phyloP scores from a whole-genome alignment of 1,284 basidiomycete genomes.

The Mycena sp. region DNA sequence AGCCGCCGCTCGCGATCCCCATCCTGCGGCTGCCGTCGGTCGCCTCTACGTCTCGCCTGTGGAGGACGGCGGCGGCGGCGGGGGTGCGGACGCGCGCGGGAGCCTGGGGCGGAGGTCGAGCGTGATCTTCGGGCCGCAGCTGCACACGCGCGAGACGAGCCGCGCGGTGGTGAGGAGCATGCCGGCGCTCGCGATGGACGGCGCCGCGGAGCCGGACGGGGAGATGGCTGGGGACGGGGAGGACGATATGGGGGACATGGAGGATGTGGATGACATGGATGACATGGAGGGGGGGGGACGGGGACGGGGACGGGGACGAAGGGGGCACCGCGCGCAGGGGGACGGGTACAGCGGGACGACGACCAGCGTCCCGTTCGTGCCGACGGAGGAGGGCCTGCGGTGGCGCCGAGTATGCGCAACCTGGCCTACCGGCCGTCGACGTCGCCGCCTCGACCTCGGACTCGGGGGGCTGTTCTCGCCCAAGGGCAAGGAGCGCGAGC shows the following conservation, averaged over 20 bases:
- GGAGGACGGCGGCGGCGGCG: background rate
- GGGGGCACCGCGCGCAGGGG: slow-evolving; percentile 35
- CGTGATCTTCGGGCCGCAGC: slow-evolving; percentile 24
- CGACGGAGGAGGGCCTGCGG: too few relatives aligned
- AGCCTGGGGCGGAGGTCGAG: slow-evolving; percentile 21
- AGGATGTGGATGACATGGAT: slow-evolving; percentile 46
- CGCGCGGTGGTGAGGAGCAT: slow-evolving; percentile 49
- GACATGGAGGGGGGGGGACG: slow-evolving; percentile 45
- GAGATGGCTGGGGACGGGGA: too few relatives aligned
- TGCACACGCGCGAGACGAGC: slow-evolving; percentile 23
- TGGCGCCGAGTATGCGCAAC: too few relatives aligned
- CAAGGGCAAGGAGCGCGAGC: slow-evolving; percentile 29
- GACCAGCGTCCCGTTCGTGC: too few relatives aligned
- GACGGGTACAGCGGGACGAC: slow-evolving; percentile 37
- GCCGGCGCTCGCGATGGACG: slow-evolving; percentile 59
- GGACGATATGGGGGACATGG: slow-evolving; percentile 42
- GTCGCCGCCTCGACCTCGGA: slow-evolving; percentile 17
- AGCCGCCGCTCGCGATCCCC: slow-evolving; percentile 27
- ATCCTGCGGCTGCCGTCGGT: slow-evolving; percentile 16
- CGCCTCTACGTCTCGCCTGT: background rate
- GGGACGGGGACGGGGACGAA: slow-evolving; percentile 45
- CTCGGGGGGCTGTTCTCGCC: slow-evolving; percentile 6
- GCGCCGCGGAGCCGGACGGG: slow-evolving; percentile 40
- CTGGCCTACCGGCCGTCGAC: too few relatives aligned
- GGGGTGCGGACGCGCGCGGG: background rate